A percentile compares a stretch with the other conserved stretches of the same genome.
Evolutionary conservation across 83 land plant species (phyloP).

Genomic region (Thuja plicata): DNA sequence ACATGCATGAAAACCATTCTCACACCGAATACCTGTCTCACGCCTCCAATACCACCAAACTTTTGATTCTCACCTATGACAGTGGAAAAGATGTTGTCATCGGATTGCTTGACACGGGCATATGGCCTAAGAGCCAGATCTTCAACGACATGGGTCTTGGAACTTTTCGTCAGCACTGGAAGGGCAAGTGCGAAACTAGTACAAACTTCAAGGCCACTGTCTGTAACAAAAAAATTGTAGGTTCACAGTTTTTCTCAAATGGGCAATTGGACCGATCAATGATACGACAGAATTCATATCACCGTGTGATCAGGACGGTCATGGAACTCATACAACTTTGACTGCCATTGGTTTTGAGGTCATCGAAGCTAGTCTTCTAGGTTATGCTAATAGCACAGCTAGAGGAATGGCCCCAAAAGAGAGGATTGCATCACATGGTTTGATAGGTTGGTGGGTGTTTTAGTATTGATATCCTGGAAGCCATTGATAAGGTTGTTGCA

Average conservation of each 20-base stretch:
- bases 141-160: slow-evolving; percentile 47
- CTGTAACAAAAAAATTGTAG: slow-evolving; percentile 72
- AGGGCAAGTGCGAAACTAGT: slow-evolving; percentile 55
- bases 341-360: slow-evolving; percentile 69
- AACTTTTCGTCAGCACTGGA: slow-evolving; percentile 52
- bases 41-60: no score
- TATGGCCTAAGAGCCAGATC: slow-evolving; percentile 69
- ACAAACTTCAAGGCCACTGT: slow-evolving; percentile 32
- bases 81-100: slow-evolving; percentile 54
- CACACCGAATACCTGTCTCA: no score
- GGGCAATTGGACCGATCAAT: slow-evolving; percentile 66
- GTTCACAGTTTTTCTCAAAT: slow-evolving; percentile 52
- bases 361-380: slow-evolving; percentile 49
- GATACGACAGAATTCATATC: slow-evolving; percentile 55
- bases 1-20: no score
- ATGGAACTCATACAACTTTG: slow-evolving; percentile 75
- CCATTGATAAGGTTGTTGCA: slow-evolving; percentile 53
- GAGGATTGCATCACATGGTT: slow-evolving; percentile 71
- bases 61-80: no score
- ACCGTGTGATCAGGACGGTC: slow-evolving; percentile 70
- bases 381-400: slow-evolving; percentile 65
- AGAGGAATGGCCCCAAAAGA: slow-evolving; percentile 71
- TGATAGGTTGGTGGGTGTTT: slow-evolving; percentile 77
- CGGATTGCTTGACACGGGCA: slow-evolving; percentile 71
- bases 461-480: slow-evolving; percentile 67